Percentiles rank a stretch among this genome's conserved stretches.
Evolutionary conservation across 208 protist genomes (phyloP).

Genomic region (Herpetomonas tarakana): DNA sequence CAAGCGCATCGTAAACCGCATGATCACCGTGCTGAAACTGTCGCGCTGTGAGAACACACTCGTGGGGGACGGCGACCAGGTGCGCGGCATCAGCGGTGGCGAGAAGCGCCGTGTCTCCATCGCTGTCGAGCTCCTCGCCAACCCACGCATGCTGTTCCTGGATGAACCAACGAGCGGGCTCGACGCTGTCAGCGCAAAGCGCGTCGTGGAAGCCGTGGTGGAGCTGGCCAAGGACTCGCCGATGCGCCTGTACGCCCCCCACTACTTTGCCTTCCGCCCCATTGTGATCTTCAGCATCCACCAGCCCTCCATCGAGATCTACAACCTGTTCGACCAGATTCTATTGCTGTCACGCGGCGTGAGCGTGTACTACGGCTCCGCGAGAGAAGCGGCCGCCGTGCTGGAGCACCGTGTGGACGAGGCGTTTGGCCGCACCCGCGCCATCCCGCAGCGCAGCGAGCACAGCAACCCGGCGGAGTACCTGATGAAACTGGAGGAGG

Average conservation of each 20-base stretch:
- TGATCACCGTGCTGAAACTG: constrained; percentile 68
- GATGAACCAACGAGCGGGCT: constrained; percentile 92
- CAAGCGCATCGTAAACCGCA: constrained; percentile 49
- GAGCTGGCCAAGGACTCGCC: constrained; percentile 78
- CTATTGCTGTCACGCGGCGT: constrained; percentile 80
- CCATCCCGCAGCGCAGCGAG: constrained; percentile 31
- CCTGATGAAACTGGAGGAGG: constrained; percentile 85
- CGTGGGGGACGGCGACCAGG: constrained; percentile 56
- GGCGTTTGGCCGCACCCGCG: constrained; percentile 36
- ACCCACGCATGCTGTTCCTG: constrained; percentile 89
- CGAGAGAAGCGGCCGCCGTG: constrained; percentile 40
- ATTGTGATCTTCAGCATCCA: constrained; percentile 93
- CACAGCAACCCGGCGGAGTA: constrained; percentile 83
- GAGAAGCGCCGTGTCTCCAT: constrained; percentile 91
- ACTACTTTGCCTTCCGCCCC: constrained; percentile 86
- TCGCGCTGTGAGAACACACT: constrained; percentile 75
- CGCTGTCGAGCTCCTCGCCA: constrained; percentile 88
- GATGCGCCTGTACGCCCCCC: constrained; percentile 72
- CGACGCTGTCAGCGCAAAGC: constrained; percentile 78
- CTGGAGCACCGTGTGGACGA: constrained; percentile 53
- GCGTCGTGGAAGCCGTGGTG: constrained; percentile 79
- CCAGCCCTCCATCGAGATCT: constrained; percentile 90
- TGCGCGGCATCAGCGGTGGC: constrained; percentile 89
- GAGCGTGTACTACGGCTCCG: constrained; percentile 84
- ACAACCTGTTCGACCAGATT: constrained; percentile 84